Evolutionary conservation across 768 basidiomycete genomes (phyloP), one percentile per base, ranked within the genome.

Genomic region (Sporobolomyces phaffii): DNA sequence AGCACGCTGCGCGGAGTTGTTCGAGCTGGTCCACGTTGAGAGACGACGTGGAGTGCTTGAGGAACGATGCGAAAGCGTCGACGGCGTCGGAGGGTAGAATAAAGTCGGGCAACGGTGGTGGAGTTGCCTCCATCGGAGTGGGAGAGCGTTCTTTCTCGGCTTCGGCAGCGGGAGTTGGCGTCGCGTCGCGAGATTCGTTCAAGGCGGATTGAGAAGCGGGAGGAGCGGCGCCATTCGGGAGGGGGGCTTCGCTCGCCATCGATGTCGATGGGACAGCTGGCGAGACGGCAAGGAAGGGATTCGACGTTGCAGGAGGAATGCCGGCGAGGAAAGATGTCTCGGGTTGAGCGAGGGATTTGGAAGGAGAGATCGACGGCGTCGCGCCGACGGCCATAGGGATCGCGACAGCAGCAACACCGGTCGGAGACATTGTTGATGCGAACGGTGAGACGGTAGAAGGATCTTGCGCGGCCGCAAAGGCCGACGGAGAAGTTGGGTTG

Each of bases 21-120:
- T 98, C 96, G 9, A 99, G 83, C 75, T 94, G 86, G 75, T 99
- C 96, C 54, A 97, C 82, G 29, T 81, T 89, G 47, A 97, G 79
- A 0, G 75, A 75, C 9, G 66, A 75, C 1, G 94, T 96, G 49
- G 76, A 76, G 22, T 82, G 79, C 40, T 78, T 78, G 31, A 97
- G 76, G 49, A 80, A 77, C 3, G 75, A 49, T 62, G 80, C 77
- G 0, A 98, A 82, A 14, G 81, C 74, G 0, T 72, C 73, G 29
- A 94, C 72, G 14, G 80, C 75, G 3, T 66, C 75, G 28, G 83
- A 79, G 52, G 88, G 81, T 18, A 94, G 74, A 45, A 84, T 77
- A 77, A 99, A 96, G 44, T 87, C 85, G 26, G 75, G 75, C 20
- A 73, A 51, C 8, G 73, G 73, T 0, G 56, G 61, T 5, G 66